Conservation (phyloP, 257 asterid species). For the Pogostemon cablin region DNA sequence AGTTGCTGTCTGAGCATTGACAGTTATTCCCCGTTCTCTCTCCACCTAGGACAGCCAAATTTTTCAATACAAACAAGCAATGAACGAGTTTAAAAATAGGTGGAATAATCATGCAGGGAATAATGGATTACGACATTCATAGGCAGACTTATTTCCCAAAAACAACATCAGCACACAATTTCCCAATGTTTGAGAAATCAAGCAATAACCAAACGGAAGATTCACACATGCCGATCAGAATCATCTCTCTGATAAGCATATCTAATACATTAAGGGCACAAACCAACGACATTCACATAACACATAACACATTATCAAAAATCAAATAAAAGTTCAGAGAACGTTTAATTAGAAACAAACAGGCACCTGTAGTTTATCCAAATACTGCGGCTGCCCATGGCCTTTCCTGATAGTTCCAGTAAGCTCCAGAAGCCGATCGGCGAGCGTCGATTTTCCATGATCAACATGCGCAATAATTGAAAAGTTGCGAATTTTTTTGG, state of each 20-base stretch:
- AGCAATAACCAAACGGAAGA: constrained; percentile 12
- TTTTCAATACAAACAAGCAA: constrained; percentile 24
- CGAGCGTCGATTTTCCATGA: constrained; percentile 97
- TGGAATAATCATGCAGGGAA: no score
- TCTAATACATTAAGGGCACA: constrained; percentile 1
- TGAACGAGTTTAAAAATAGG: neutral
- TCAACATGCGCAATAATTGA: constrained; percentile 98
- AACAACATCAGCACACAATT: neutral
- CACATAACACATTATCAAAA: neutral
- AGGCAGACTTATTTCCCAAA: neutral
- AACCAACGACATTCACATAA: neutral
- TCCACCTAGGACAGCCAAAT: constrained; percentile 70
- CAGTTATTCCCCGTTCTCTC: constrained; percentile 97
- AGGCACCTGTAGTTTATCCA: constrained; percentile 89
- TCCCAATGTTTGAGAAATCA: neutral
- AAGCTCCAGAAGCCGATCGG: constrained; percentile 97
- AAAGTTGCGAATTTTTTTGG: constrained; percentile 86
- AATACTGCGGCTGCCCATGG: constrained; percentile 96
- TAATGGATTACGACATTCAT: neutral
- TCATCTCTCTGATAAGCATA: neutral
- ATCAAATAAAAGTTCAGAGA: neutral
- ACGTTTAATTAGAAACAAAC: neutral
- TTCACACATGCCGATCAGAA: neutral
- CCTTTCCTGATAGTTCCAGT: constrained; percentile 95
- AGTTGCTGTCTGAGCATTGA: constrained; percentile 99